These are phyloP conservation scores for Wickerhamomyces pijperi DNA, from an alignment of 805 yeast species.

Conservation along the genomic window DNA sequence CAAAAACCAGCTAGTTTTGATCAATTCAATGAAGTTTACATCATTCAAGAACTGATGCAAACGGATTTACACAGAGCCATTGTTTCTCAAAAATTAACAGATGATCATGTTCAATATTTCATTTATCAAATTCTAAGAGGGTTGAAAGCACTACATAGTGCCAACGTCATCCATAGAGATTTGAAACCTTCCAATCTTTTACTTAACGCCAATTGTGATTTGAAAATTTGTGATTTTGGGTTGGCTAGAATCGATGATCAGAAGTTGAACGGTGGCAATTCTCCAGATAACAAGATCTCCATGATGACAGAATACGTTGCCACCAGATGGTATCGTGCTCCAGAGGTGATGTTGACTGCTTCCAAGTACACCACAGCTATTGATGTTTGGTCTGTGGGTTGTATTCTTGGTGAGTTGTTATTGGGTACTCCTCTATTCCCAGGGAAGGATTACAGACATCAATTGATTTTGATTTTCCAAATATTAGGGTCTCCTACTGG, in stretches of 20 bases:
- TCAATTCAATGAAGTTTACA: conserved; percentile 74
- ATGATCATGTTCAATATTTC: conserved; percentile 91
- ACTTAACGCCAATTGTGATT: conserved; percentile 85
- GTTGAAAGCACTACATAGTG: conserved; percentile 80
- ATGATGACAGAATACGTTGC: conserved; percentile 97
- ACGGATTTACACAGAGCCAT: conserved; percentile 79
- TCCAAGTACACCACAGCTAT: conserved; percentile 91
- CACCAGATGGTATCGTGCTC: conserved; percentile 96
- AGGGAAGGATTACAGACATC: conserved; percentile 90
- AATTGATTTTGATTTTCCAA: conserved; percentile 73
- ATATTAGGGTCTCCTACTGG: conserved; percentile 79
- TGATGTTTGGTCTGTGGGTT: conserved; percentile 95
- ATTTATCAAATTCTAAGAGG: conserved; percentile 87
- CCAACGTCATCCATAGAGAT: conserved; percentile 91
- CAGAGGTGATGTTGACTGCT: conserved; percentile 92
- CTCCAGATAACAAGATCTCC: conserved; percentile 52
- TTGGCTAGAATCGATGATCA: conserved; percentile 44
- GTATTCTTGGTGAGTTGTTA: conserved; percentile 85
- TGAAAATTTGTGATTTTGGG: conserved; percentile 92
- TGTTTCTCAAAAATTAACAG: conserved; percentile 70
- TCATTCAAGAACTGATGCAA: conserved; percentile 82
- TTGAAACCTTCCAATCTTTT: conserved; percentile 82
- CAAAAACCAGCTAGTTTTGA: conserved; percentile 75
- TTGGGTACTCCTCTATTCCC: conserved; percentile 84
- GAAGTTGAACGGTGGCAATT: conserved; percentile 22